These are phyloP conservation scores for Nepenthes gracilis DNA, from an alignment of 148 eudicot genomes.

Conservation along the genomic window DNA sequence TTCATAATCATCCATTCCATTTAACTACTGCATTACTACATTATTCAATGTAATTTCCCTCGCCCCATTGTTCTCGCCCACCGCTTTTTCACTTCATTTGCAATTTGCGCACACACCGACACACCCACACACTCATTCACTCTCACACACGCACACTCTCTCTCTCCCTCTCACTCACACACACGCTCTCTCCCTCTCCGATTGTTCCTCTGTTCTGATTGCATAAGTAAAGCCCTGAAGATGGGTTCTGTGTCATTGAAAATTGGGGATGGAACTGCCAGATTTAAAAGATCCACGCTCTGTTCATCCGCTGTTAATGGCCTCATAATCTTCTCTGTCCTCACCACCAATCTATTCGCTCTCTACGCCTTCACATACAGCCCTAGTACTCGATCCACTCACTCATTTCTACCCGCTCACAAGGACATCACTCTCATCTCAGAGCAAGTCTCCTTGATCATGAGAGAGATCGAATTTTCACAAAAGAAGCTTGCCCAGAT, in stretches of 20 bases:
- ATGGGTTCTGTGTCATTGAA: slow-evolving; percentile 95
- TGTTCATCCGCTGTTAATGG: slow-evolving; percentile 79
- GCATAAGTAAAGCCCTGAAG: neutral
- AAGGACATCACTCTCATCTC: slow-evolving; percentile 75
- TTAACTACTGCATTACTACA: no score
- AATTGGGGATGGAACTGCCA: slow-evolving; percentile 93
- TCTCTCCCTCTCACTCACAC: no score
- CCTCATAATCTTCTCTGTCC: slow-evolving; percentile 78
- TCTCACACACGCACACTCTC: no score
- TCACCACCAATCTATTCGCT: slow-evolving; percentile 85
- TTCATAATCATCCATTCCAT: no score
- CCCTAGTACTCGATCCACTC: slow-evolving; percentile 19
- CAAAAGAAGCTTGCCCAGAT: slow-evolving; percentile 74
- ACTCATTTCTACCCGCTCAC: slow-evolving; percentile 24
- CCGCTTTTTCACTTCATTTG: no score
- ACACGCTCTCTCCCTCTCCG: neutral
- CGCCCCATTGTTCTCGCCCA: no score
- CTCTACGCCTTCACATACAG: slow-evolving; percentile 76
- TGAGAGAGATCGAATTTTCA: slow-evolving; percentile 65
- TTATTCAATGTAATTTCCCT: no score
- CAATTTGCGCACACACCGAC: no score
- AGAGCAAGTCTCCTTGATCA: slow-evolving; percentile 69
- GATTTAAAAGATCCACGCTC: slow-evolving; percentile 63
- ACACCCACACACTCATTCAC: no score
- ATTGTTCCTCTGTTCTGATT: neutral